phyloP scores from a whole-genome alignment of 1,284 basidiomycete species.

The Boletus semigastroideus region DNA sequence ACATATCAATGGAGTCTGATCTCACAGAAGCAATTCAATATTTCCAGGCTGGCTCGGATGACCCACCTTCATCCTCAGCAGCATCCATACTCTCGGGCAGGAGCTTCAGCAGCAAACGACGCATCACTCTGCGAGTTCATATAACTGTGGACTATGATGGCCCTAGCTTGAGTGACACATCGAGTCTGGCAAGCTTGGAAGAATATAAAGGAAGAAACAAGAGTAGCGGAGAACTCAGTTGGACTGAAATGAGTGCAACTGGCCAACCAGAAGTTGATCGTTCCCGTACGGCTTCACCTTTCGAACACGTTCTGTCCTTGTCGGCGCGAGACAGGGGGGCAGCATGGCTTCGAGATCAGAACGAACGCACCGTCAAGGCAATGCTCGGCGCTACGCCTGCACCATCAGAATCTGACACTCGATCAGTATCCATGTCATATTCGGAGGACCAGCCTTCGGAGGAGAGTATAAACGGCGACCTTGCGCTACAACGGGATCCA shows the following conservation, averaged over 20 bases:
- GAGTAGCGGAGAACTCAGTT: slow-evolving; percentile 57
- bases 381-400: slow-evolving; percentile 61
- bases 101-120: slow-evolving; percentile 64
- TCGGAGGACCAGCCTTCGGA: slow-evolving; percentile 34
- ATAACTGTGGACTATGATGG: slow-evolving; percentile 87
- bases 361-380: slow-evolving; percentile 56
- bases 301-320: slow-evolving; percentile 43
- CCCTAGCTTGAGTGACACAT: slow-evolving; percentile 85
- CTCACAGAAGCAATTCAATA: slow-evolving; percentile 84
- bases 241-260: slow-evolving; percentile 44
- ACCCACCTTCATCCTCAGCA: slow-evolving; percentile 64
- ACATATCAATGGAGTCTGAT: slow-evolving; percentile 70
- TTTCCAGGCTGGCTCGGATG: slow-evolving; percentile 72
- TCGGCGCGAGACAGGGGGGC: slow-evolving; percentile 63
- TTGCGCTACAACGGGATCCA: slow-evolving; percentile 63
- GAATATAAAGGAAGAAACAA: slow-evolving; percentile 64
- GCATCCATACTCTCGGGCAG: slow-evolving; percentile 72
- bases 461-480: slow-evolving; percentile 50
- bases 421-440: slow-evolving; percentile 40
- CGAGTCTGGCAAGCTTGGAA: slow-evolving; percentile 73
- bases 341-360: slow-evolving; percentile 84
- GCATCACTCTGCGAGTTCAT: slow-evolving; percentile 73
- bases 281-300: slow-evolving; percentile 33
- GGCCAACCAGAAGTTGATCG: slow-evolving; percentile 61
- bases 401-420: slow-evolving; percentile 55